Evolutionary conservation across 805 yeast genomes (phyloP).

Genomic region (Suhomyces kilbournensis): DNA sequence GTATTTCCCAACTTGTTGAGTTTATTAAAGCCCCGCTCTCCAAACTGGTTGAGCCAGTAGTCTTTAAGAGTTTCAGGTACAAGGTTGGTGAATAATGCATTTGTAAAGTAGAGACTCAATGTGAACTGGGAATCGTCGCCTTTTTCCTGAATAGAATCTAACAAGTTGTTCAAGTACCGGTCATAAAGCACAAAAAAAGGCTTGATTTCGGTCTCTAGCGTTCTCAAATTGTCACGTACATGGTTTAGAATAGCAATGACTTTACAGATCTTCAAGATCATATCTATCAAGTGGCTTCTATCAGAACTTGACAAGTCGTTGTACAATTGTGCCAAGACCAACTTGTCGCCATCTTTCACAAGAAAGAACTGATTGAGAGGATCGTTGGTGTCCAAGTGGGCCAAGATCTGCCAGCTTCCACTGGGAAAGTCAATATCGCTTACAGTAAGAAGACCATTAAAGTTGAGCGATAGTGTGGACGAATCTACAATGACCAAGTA

Average conservation of each 20-base stretch:
- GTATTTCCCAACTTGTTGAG: constrained; percentile 51
- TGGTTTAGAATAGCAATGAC: constrained; percentile 23
- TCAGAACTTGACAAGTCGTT: constrained; percentile 10
- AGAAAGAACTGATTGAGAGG: constrained; percentile 28
- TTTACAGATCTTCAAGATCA: constrained; percentile 24
- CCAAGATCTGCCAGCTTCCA: constrained; percentile 9
- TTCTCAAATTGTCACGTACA: constrained; percentile 18
- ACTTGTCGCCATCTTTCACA: constrained; percentile 11
- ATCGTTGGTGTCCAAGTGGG: constrained; percentile 20
- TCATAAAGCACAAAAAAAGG: constrained; percentile 28
- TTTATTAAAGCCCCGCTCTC: constrained; percentile 60
- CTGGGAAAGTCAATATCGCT: constrained; percentile 22
- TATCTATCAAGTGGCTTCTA: constrained; percentile 16
- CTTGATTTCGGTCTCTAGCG: constrained; percentile 18
- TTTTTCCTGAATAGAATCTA: constrained; percentile 19
- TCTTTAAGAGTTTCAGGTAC: constrained; percentile 48
- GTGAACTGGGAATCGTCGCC: constrained; percentile 6
- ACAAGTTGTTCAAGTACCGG: constrained; percentile 31
- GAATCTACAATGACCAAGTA: constrained; percentile 26
- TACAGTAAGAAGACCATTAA: constrained; percentile 30
- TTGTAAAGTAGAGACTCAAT: constrained; percentile 32
- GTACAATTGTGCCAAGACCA: constrained; percentile 12
- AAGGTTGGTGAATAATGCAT: constrained; percentile 52
- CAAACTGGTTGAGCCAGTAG: constrained; percentile 64
- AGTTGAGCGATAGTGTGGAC: constrained; percentile 24